phyloP scores from a whole-genome alignment of 1,284 basidiomycete genomes.

The Xerocomus nothofagi region DNA sequence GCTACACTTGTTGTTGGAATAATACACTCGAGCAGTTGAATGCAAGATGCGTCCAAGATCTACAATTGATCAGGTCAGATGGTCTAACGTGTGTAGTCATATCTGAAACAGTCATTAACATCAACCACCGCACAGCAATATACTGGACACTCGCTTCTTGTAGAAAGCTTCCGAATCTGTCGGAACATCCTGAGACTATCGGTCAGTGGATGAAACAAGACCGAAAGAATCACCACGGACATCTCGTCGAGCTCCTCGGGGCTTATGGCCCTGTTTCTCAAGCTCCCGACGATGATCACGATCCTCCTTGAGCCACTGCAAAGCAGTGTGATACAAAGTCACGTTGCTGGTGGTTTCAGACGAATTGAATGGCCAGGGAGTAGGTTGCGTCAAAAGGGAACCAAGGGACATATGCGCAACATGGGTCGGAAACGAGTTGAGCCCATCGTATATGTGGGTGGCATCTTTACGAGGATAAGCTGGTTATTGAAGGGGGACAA shows the following conservation, averaged over 20 bases:
- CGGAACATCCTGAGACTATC: slow-evolving; percentile 46
- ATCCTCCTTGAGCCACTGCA: slow-evolving; percentile 87
- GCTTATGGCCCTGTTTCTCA: slow-evolving; percentile 61
- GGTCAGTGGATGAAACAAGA: slow-evolving; percentile 3
- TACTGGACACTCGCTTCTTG: slow-evolving; percentile 61
- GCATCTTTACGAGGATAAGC: slow-evolving; percentile 59
- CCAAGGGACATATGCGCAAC: slow-evolving; percentile 89
- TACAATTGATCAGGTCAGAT: slow-evolving; percentile 32
- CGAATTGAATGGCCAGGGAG: slow-evolving; percentile 57
- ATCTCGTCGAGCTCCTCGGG: slow-evolving; percentile 67
- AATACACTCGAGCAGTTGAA: slow-evolving; percentile 17
- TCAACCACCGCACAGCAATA: neutral
- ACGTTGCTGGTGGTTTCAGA: slow-evolving; percentile 15
- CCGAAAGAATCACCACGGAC: slow-evolving; percentile 40
- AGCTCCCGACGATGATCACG: slow-evolving; percentile 60
- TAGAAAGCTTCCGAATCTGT: slow-evolving; percentile 88
- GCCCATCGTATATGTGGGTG: slow-evolving; percentile 94
- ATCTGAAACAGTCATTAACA: slow-evolving; percentile 43
- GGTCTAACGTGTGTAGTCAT: slow-evolving; percentile 57
- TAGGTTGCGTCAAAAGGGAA: slow-evolving; percentile 62
- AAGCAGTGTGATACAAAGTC: slow-evolving; percentile 69
- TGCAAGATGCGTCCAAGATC: neutral
- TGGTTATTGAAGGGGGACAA: neutral
- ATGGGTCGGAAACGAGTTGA: slow-evolving; percentile 86
- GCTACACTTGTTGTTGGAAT: slow-evolving; percentile 20